These are phyloP conservation scores for Geosiphon pyriformis DNA, from an alignment of 192 early-diverging fungal species.

Conservation along the genomic window DNA sequence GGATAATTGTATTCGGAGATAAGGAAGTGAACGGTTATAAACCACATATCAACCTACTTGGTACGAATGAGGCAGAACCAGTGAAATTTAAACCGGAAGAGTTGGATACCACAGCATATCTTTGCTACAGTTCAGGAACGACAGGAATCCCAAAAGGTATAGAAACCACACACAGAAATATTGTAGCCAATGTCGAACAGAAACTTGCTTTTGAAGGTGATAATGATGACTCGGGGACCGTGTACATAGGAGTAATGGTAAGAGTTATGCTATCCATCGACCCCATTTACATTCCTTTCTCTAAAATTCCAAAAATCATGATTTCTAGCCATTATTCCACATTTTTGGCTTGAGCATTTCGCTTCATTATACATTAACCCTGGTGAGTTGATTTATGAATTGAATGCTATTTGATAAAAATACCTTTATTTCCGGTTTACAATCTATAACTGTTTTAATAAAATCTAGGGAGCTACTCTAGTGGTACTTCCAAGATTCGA, in stretches of 20 bases:
- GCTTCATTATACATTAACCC: background rate
- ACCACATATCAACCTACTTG: slow-evolving; percentile 30
- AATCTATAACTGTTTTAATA: slow-evolving; percentile 21
- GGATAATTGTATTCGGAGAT: slow-evolving; percentile 45
- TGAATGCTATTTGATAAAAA: background rate
- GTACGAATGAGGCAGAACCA: slow-evolving; percentile 22
- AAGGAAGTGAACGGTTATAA: slow-evolving; percentile 28
- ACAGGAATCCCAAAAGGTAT: slow-evolving; percentile 80
- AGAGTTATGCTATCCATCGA: no score
- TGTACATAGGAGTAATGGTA: slow-evolving; percentile 40
- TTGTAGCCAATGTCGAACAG: slow-evolving; percentile 71
- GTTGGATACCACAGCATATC: slow-evolving; percentile 41
- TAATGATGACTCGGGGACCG: slow-evolving; percentile 22
- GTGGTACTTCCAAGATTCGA: slow-evolving; percentile 63
- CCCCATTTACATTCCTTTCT: no score
- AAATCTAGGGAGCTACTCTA: slow-evolving; percentile 38
- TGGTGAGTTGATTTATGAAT: background rate
- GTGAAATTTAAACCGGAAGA: slow-evolving; percentile 27
- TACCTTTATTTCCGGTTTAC: background rate
- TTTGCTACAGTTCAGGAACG: slow-evolving; percentile 66
- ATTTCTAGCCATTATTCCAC: no score
- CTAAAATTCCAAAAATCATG: no score
- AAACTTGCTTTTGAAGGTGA: slow-evolving; percentile 40
- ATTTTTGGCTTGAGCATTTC: slow-evolving; percentile 38
- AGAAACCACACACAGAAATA: slow-evolving; percentile 71